phyloP scores from a whole-genome alignment of 139 green algal species.

The Volvox africanus region DNA sequence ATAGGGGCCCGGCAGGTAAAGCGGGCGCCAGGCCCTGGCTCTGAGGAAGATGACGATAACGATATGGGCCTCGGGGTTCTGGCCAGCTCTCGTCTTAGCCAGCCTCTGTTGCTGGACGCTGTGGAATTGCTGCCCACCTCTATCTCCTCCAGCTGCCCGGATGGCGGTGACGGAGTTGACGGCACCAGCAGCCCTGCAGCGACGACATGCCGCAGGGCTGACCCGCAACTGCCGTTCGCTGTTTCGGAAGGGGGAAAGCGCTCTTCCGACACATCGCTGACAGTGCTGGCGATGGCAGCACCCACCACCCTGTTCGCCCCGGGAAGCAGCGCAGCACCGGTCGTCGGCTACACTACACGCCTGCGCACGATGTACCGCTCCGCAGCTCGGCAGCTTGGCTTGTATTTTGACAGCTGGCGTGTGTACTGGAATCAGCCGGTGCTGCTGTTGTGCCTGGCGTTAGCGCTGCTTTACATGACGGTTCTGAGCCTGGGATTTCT shows the following conservation, averaged over 20 bases:
- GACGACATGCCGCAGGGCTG: background rate
- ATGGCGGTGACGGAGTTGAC: background rate
- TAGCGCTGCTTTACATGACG: slow-evolving; percentile 86
- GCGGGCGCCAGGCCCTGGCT: no score
- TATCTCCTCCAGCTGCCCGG: background rate
- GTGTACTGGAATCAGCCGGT: slow-evolving; percentile 74
- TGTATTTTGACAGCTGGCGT: slow-evolving; percentile 54
- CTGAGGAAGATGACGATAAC: background rate
- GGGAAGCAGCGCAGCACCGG: background rate
- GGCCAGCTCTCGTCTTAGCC: background rate
- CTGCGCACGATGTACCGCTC: background rate
- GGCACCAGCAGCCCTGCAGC: background rate
- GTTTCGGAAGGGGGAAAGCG: background rate
- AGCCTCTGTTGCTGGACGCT: background rate
- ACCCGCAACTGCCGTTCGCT: background rate
- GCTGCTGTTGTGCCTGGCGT: slow-evolving; percentile 72
- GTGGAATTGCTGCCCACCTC: background rate
- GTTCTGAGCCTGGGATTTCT: slow-evolving; percentile 69
- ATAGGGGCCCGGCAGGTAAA: no score
- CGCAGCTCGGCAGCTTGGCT: background rate
- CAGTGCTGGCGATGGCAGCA: background rate
- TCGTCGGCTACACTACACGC: background rate
- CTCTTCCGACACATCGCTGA: background rate
- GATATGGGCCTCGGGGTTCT: background rate
- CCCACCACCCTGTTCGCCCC: background rate